phyloP scores from a whole-genome alignment of 257 asterid genomes.

The Catharanthus roseus region DNA sequence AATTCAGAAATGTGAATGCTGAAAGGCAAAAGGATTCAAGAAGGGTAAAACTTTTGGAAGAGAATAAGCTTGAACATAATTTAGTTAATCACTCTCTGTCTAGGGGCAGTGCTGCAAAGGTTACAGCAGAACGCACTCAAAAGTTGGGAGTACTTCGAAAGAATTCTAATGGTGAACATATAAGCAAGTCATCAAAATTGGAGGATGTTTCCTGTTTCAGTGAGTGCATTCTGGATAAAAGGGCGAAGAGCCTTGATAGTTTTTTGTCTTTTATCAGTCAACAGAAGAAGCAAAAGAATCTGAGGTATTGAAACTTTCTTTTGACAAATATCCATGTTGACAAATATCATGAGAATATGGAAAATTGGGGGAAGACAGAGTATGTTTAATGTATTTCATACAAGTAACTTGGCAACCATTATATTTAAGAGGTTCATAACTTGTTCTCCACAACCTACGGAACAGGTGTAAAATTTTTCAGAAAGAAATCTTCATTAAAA shows the following conservation, averaged over 20 bases:
- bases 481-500: too few species aligned
- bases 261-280: slow-evolving; percentile 63
- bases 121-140: slow-evolving; percentile 22
- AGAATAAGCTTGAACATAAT: slow-evolving; percentile 21
- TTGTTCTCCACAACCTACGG: too few species aligned
- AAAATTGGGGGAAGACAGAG: too few species aligned
- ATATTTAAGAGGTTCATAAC: too few species aligned
- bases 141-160: slow-evolving; percentile 11
- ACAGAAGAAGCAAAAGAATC: slow-evolving; percentile 62
- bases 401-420: too few species aligned
- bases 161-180: slow-evolving; percentile 13
- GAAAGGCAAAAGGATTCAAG: slow-evolving; percentile 27
- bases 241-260: slow-evolving; percentile 26
- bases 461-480: too few species aligned
- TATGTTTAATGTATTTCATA: too few species aligned
- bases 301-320: slow-evolving; percentile 47
- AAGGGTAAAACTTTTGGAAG: slow-evolving; percentile 45
- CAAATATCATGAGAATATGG: too few species aligned
- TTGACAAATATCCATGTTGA: too few species aligned
- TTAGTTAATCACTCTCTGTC: slow-evolving; percentile 14
- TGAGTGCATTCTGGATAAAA: slow-evolving; percentile 29
- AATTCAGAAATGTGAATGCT: slow-evolving; percentile 19
- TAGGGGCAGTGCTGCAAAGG: slow-evolving; percentile 6
- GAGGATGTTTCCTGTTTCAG: slow-evolving; percentile 19
- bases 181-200: slow-evolving; percentile 24